These are phyloP conservation scores for Acacia acuminata DNA, from an alignment of 306 rosid genomes.

Conservation along the genomic window DNA sequence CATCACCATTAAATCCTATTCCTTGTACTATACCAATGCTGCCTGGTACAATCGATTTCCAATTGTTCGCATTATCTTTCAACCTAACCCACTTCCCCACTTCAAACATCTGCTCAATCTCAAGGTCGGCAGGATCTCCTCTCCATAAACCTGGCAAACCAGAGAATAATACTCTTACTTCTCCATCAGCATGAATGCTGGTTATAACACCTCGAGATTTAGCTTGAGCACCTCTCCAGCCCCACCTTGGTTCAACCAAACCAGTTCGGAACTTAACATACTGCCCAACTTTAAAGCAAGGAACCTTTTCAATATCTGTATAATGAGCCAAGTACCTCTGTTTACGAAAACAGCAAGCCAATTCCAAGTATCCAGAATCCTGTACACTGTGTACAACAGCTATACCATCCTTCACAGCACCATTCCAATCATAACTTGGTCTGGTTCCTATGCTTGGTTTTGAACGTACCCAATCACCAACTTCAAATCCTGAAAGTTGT, in stretches of 20 bases:
- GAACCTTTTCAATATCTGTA: constrained; percentile 68
- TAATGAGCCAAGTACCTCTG: constrained; percentile 59
- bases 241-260: constrained; percentile 76
- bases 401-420: constrained; percentile 59
- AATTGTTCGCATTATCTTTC: constrained; percentile 47
- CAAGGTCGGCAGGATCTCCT: constrained; percentile 77
- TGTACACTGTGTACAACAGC: constrained; percentile 75
- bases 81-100: constrained; percentile 80
- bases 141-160: constrained; percentile 66
- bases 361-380: constrained; percentile 69
- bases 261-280: constrained; percentile 63
- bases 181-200: constrained; percentile 74
- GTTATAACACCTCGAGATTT: constrained; percentile 61
- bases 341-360: constrained; percentile 75
- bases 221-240: constrained; percentile 75
- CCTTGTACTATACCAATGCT: constrained; percentile 75
- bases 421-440: constrained; percentile 72
- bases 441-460: constrained; percentile 69
- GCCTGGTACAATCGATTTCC: constrained; percentile 65
- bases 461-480: constrained; percentile 85
- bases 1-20: constrained; percentile 57
- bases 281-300: constrained; percentile 66
- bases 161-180: constrained; percentile 57
- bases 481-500: constrained; percentile 75
- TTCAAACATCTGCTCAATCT: constrained; percentile 58